Conservation (phyloP, 257 asterid genomes). For the Cruciata laevipes region DNA sequence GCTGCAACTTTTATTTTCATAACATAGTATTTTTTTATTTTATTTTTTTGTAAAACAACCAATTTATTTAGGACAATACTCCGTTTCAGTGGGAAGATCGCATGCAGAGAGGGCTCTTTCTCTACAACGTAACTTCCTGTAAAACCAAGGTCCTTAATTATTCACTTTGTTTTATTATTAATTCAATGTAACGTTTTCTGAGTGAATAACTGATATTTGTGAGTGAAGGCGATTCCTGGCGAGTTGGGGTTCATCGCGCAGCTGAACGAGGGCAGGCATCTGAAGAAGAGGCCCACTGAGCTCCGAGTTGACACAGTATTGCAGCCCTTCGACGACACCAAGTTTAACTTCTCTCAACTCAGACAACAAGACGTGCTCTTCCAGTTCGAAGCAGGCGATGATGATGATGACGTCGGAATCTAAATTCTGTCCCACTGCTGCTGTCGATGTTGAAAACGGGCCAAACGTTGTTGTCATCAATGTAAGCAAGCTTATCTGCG, state of each 20-base stretch:
- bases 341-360: constrained; percentile 87
- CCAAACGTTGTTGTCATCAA: constrained; percentile 84
- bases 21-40: too few relatives aligned
- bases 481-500: constrained; percentile 26
- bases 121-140: constrained; percentile 95
- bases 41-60: background rate
- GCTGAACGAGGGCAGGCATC: constrained; percentile 95
- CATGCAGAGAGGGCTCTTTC: constrained; percentile 84
- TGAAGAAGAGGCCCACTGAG: constrained; percentile 97
- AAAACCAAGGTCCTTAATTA: constrained; percentile 78
- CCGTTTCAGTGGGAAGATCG: constrained; percentile 96
- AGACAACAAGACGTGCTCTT: constrained; percentile 93
- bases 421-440: constrained; percentile 57
- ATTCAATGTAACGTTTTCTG: background rate
- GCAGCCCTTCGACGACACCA: constrained; percentile 85
- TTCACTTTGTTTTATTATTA: background rate
- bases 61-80: constrained; percentile 1
- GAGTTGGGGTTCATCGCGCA: constrained; percentile 81
- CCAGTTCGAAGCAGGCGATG: constrained; percentile 61
- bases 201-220: background rate
- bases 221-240: constrained; percentile 75
- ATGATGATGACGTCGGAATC: constrained; percentile 34
- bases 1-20: background rate
- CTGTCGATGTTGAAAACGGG: constrained; percentile 50
- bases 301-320: constrained; percentile 82